Base-by-base conservation (phyloP, 2,329 filamentous ascomycete species). In the Claviceps capensis region DNA sequence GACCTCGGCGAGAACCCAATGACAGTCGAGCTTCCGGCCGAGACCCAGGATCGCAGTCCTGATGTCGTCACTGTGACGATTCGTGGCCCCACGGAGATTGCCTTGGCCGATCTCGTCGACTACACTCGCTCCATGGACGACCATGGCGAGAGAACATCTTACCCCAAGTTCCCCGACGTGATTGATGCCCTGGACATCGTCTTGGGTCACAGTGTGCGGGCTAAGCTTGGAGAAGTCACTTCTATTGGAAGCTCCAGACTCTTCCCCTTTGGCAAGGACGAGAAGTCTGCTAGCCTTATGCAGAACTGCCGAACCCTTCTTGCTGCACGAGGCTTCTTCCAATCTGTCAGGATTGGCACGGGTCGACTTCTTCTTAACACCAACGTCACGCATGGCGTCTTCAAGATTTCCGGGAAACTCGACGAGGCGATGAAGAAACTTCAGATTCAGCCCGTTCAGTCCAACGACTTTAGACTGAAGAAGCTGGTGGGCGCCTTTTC, bases 311-410 rank as follows among this genome's bases (percentile, higher is more conserved):
- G 63, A 11, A 58, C 65, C 7, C 64, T 75, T 19, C 45, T 65
- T 7, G 69, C 75, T 34, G 63, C 74, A 1, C 72, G 77, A 16
- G 78, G 78, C 1, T 79, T 75, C 57, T 79, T 79, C 52, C 74
- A 78, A 58, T 79, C 76, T 36, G 69, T 73, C 2, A 74, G 77
- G 5, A 65, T 76, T 0, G 72, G 72, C 0, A 81, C 77, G 0
- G 76, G 75, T 2, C 68, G 75, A 0, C 58, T 81, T 1, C 67
- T 81, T 0, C 63, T 81, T 26, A 81, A 81, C 54, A 67, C 69
- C 47, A 80, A 81, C 52, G 72, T 78, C 9, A 73, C 74, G 0
- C 72, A 79, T 55, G 73, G 72, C 3, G 69, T 78, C 17, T 81
- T 81, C 61, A 73, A 70, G 11, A 60, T 65, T 3, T 56, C 63